Conservation (phyloP, 108 stramenopile genomes). For the Fragilariopsis cylindrus region DNA sequence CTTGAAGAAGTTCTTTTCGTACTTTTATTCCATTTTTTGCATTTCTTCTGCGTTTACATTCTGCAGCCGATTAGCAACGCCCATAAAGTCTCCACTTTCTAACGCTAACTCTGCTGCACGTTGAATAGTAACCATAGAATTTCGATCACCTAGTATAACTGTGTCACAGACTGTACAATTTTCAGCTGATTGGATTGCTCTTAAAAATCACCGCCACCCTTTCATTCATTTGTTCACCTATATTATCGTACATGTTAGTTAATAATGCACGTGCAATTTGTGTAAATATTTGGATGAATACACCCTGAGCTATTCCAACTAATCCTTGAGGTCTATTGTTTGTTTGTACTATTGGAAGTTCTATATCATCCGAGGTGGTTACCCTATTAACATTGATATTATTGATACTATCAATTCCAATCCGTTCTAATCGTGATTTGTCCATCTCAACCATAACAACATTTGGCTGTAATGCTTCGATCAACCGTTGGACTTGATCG, state of each 20-base stretch:
- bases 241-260: slow-evolving; percentile 42
- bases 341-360: slow-evolving; percentile 2
- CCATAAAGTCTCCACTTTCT: slow-evolving; percentile 28
- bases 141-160: slow-evolving; percentile 38
- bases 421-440: slow-evolving; percentile 25
- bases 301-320: slow-evolving; percentile 6
- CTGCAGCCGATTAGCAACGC: slow-evolving; percentile 10
- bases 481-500: slow-evolving; percentile 32
- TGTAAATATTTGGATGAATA: slow-evolving; percentile 21
- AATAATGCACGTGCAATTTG: slow-evolving; percentile 24
- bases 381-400: slow-evolving; percentile 12
- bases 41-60: slow-evolving; percentile 30
- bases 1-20: slow-evolving; percentile 4
- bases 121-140: slow-evolving; percentile 32
- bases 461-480: slow-evolving; percentile 36
- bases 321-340: not conserved
- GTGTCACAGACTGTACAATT: slow-evolving; percentile 10
- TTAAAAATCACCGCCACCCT: slow-evolving; percentile 37
- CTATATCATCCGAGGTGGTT: slow-evolving; percentile 32
- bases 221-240: slow-evolving; percentile 23
- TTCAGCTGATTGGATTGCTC: slow-evolving; percentile 32
- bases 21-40: slow-evolving; percentile 22
- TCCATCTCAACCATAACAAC: slow-evolving; percentile 44
- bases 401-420: slow-evolving; percentile 23
- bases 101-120: slow-evolving; percentile 34